A percentile compares a stretch with the other conserved stretches of the same genome.
Conservation (phyloP, 1,284 basidiomycete genomes). For the Sanghuangporus weigelae region DNA sequence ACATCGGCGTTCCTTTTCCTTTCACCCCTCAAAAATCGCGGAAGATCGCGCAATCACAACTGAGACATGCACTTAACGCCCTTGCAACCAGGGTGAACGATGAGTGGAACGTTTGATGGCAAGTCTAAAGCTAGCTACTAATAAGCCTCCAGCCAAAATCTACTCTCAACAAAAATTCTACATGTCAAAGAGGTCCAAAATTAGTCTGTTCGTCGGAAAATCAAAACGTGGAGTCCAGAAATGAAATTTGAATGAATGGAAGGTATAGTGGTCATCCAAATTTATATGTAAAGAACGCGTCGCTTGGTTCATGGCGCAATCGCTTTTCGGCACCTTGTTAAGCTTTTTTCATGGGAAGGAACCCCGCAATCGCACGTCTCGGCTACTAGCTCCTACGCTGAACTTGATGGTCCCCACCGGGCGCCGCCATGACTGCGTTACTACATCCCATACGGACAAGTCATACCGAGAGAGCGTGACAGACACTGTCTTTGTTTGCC, state of each 20-base stretch:
- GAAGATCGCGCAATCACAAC: neutral
- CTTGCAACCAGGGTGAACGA: no score
- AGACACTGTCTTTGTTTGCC: conserved; percentile 31
- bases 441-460: conserved; percentile 43
- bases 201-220: no score
- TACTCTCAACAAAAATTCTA: no score
- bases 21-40: neutral
- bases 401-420: conserved; percentile 41
- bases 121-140: no score
- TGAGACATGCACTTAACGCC: neutral
- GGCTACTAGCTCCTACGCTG: conserved; percentile 48
- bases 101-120: no score
- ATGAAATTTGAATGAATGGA: neutral
- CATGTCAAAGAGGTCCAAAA: no score
- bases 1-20: neutral
- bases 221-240: neutral
- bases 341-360: conserved; percentile 20
- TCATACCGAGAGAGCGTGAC: conserved; percentile 39
- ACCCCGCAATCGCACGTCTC: conserved; percentile 35
- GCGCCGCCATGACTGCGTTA: conserved; percentile 46
- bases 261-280: neutral
- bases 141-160: no score
- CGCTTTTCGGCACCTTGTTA: neutral
- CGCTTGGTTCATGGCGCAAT: neutral
- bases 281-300: neutral